Conservation (phyloP, 495 filamentous ascomycete genomes). For the Trichoderma reesei region DNA sequence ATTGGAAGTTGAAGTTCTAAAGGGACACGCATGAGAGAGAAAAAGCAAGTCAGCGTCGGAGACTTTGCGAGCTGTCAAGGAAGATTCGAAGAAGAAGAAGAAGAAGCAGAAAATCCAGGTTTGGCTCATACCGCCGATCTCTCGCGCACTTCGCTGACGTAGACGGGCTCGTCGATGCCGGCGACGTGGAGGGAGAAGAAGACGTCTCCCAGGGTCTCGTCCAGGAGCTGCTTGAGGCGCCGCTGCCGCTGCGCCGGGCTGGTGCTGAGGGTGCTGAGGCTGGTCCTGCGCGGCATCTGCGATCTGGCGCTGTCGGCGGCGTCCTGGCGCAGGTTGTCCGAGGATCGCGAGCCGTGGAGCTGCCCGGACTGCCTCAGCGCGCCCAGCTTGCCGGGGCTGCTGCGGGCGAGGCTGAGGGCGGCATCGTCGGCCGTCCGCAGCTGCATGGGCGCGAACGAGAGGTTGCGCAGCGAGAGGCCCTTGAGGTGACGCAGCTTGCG, state of each 20-base stretch:
- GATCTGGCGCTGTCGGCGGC: conserved; percentile 15
- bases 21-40: background rate
- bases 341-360: conserved; percentile 61
- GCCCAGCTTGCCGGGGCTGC: conserved; percentile 59
- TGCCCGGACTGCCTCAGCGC: conserved; percentile 47
- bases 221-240: conserved; percentile 62
- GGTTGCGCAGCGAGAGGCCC: conserved; percentile 79
- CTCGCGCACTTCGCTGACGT: conserved; percentile 76
- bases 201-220: conserved; percentile 66
- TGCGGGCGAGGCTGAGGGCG: conserved; percentile 66
- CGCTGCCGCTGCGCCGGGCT: conserved; percentile 61
- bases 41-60: conserved; percentile 2
- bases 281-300: conserved; percentile 45
- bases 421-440: conserved; percentile 80
- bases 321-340: conserved; percentile 47
- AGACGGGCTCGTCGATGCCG: conserved; percentile 60
- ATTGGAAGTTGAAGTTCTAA: conserved; percentile 77
- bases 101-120: background rate
- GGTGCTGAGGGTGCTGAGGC: conserved; percentile 59
- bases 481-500: conserved; percentile 81
- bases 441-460: conserved; percentile 53
- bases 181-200: conserved; percentile 81
- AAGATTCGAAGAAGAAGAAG: no score
- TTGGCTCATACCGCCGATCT: conserved; percentile 49
- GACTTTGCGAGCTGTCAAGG: background rate